Conservation (phyloP, 805 yeast genomes). For the Schwanniomyces vanrijiae region DNA sequence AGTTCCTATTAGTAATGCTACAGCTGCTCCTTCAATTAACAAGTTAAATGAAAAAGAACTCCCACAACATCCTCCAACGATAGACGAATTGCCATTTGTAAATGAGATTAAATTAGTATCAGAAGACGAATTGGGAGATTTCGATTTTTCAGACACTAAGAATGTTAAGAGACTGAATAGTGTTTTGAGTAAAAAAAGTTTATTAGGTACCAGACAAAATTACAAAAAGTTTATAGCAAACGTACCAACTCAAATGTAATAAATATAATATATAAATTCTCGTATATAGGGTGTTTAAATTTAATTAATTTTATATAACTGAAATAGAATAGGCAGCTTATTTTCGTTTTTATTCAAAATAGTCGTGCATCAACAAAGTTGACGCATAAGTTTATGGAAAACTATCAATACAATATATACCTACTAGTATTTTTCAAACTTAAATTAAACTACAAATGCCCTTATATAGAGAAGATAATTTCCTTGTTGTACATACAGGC, state of each 20-base stretch:
- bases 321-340: no score
- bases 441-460: conserved; percentile 29
- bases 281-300: not conserved
- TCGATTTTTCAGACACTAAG: not conserved
- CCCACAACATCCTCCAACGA: conserved; percentile 17
- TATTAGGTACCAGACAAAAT: conserved; percentile 40
- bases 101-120: conserved; percentile 31
- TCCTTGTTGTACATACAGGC: conserved; percentile 73
- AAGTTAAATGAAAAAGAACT: conserved; percentile 10
- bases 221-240: conserved; percentile 38
- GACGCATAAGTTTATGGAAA: not conserved
- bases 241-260: conserved; percentile 12
- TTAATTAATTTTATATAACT: not conserved
- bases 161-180: conserved; percentile 26
- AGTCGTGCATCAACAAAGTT: not conserved
- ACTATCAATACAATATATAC: not conserved
- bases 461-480: conserved; percentile 44
- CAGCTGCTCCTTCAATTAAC: not conserved
- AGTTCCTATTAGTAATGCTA: not conserved
- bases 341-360: not conserved
- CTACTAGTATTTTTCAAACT: not conserved
- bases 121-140: conserved; percentile 7
- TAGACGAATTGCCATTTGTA: conserved; percentile 36
- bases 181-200: conserved; percentile 31
- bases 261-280: not conserved